phyloP scores from a whole-genome alignment of 192 early-diverging fungal genomes.

The Borealophlyctis nickersoniae region DNA sequence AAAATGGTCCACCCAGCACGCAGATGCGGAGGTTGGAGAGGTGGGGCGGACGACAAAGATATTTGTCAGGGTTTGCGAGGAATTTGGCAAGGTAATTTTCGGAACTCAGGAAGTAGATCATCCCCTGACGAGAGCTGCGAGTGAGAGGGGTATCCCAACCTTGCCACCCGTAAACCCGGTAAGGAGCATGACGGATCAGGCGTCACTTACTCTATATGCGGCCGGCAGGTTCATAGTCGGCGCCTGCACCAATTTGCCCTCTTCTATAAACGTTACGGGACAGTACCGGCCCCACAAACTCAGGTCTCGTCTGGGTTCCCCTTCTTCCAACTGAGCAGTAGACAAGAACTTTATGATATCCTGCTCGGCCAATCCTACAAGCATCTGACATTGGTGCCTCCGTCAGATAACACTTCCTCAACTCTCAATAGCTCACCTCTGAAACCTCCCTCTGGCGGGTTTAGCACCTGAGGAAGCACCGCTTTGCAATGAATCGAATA shows the following conservation, averaged over 20 bases:
- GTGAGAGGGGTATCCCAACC: constrained; percentile 6
- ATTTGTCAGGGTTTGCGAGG: constrained; percentile 43
- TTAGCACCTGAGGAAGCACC: constrained; percentile 19
- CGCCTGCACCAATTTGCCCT: constrained; percentile 4
- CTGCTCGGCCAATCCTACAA: constrained; percentile 14
- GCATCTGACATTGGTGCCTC: neutral
- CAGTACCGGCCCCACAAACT: constrained; percentile 40
- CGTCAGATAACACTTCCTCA: too few species aligned
- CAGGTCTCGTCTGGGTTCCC: constrained; percentile 43
- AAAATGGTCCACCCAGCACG: constrained; percentile 45
- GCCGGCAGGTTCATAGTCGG: constrained; percentile 15
- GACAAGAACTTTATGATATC: constrained; percentile 37
- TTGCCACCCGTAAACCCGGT: too few species aligned
- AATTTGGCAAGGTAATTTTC: constrained; percentile 31
- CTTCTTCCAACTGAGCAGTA: constrained; percentile 30
- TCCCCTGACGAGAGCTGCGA: constrained; percentile 20
- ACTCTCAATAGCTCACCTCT: constrained; percentile 26
- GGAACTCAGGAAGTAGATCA: constrained; percentile 39
- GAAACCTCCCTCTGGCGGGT: constrained; percentile 34
- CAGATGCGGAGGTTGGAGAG: constrained; percentile 25
- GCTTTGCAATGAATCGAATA: constrained; percentile 23
- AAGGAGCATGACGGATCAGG: too few species aligned
- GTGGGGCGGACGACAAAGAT: constrained; percentile 29
- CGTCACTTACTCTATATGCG: constrained; percentile 40
- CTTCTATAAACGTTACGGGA: constrained; percentile 32